These are phyloP conservation scores for Populus tremula DNA, from an alignment of 345 rosid genomes.

Conservation along the genomic window DNA sequence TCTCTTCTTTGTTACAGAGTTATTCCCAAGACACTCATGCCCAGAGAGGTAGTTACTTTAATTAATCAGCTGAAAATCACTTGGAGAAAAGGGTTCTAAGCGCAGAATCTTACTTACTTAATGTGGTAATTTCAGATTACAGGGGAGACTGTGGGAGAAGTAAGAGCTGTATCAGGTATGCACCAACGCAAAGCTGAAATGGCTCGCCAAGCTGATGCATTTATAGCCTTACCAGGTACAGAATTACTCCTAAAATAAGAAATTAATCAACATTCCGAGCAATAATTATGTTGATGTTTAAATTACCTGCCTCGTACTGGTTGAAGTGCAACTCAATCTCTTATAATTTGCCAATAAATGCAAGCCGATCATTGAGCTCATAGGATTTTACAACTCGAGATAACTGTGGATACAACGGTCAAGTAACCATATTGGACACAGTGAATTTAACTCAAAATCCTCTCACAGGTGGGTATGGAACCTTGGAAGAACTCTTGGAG, in stretches of 20 bases:
- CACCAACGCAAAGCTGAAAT: constrained; percentile 81
- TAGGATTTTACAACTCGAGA: neutral
- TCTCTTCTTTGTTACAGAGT: constrained; percentile 14
- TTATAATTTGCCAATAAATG: neutral
- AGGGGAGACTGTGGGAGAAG: constrained; percentile 70
- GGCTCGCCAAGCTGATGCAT: constrained; percentile 83
- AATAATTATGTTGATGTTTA: neutral
- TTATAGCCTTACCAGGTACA: constrained; percentile 67
- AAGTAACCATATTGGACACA: neutral
- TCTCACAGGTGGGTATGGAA: constrained; percentile 68
- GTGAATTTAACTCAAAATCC: neutral
- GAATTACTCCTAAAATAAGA: neutral
- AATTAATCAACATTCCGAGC: neutral
- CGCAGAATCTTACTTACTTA: neutral
- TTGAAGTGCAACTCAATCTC: neutral
- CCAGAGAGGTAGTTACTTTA: constrained; percentile 25
- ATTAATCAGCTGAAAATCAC: neutral
- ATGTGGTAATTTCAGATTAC: constrained; percentile 42
- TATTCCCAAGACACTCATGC: constrained; percentile 33
- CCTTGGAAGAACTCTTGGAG: constrained; percentile 68
- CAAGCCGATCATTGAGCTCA: neutral
- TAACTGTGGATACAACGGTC: neutral
- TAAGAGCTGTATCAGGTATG: constrained; percentile 66
- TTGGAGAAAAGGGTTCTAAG: neutral
- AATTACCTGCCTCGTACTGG: neutral